Base-by-base conservation (phyloP, 2,329 filamentous ascomycete genomes). In the Fusarium haematococcum region DNA sequence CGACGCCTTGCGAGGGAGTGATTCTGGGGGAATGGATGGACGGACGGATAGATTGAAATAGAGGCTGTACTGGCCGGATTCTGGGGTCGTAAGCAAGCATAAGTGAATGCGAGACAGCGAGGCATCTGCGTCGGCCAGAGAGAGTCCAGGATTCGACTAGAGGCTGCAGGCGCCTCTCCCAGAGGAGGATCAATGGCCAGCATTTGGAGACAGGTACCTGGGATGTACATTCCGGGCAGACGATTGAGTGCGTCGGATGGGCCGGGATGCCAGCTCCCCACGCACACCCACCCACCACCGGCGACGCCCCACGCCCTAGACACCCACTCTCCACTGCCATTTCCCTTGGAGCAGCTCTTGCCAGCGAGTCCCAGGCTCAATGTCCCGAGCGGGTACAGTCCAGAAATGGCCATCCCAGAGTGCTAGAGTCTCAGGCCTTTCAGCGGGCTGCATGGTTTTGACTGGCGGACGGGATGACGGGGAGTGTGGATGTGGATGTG, bases 281-380 rank as follows among this genome's bases (percentile, higher is more conserved):
- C 66, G 67, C 69, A 77, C 71, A 68, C 75, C 69, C 63, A 75
- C 67, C 67, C 67, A 75, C 65, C 54, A 60, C 64, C 41, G 43
- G 61, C 67, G 68, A 63, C 52, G 77, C 67, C 75, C 77, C 77
- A 78, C 76, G 72, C 74, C 75, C 71, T 65, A 58, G 71, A 69
- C 75, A 77, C 70, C 68, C 73, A 70, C 73, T 73, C 68, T 74
- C 77, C 77, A 79, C 75, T 77, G 75, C 77, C 74, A 77, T 78
- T 78, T 79, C 75, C 77, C 76, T 71, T 76, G 76, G 57, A 64
- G 57, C 68, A 77, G 65, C 76, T 67, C 60, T 71, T 58, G 25
- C 41, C 73, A 71, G 73, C 70, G 57, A 70, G 68, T 75, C 72
- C 65, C 74, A 70, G 70, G 75, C 65, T 45, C 33, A 64, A 64